Percentiles rank a stretch among this genome's conserved stretches.
phyloP scores from a whole-genome alignment of 2,329 filamentous ascomycete species.

The Phyllosticta citrichinensis region DNA sequence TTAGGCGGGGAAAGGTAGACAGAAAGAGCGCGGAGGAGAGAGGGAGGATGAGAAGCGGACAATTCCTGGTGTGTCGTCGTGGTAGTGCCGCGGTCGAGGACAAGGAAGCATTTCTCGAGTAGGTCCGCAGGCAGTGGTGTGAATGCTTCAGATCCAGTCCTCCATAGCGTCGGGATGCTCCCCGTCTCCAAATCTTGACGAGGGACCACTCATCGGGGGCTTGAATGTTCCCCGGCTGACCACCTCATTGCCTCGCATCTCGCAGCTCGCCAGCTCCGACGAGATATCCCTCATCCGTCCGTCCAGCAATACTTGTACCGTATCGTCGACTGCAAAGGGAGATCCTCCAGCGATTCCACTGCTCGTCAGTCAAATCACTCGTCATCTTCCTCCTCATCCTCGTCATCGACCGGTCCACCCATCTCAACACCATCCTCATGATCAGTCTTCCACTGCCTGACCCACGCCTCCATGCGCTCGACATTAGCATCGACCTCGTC shows the following conservation, averaged over 20 bases:
- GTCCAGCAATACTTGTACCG: too few relatives aligned
- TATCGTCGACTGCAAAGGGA: too few relatives aligned
- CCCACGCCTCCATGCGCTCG: constrained; percentile 72
- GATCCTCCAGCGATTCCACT: too few relatives aligned
- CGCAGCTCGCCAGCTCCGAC: too few relatives aligned
- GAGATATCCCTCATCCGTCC: too few relatives aligned
- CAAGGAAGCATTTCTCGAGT: too few relatives aligned
- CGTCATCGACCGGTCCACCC: constrained; percentile 17
- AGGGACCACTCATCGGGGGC: not conserved
- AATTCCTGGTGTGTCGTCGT: not conserved
- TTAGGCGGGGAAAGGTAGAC: constrained; percentile 4
- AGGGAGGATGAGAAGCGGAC: not conserved
- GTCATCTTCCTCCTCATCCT: constrained; percentile 14
- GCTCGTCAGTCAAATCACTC: constrained; percentile 16
- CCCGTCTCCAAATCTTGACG: not conserved
- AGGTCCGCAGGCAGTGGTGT: not conserved
- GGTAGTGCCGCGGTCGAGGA: too few relatives aligned
- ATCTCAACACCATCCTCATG: constrained; percentile 25
- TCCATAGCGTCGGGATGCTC: not conserved
- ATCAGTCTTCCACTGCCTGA: constrained; percentile 70
- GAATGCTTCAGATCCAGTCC: not conserved
- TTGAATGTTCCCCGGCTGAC: not conserved
- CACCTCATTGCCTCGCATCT: not conserved
- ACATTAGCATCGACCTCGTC: constrained; percentile 86
- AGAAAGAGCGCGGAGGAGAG: constrained; percentile 19